phyloP scores from a whole-genome alignment of 176 grass and related monocot species.

The Bromus sterilis region DNA sequence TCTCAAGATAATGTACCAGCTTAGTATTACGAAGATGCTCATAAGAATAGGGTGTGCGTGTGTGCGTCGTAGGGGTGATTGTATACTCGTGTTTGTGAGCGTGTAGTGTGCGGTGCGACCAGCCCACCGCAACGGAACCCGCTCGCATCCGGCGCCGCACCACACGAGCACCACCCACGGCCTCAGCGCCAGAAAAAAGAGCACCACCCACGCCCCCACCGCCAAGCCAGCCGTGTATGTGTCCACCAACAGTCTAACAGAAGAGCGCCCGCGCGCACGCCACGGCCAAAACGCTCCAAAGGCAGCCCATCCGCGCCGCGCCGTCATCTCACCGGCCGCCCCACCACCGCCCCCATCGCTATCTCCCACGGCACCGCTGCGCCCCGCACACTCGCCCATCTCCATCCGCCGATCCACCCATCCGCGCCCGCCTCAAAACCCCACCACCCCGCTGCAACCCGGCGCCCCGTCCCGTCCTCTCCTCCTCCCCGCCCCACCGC shows the following conservation, averaged over 20 bases:
- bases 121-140: too few relatives aligned
- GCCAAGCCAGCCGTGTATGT: neutral
- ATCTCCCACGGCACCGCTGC: neutral
- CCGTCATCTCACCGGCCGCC: neutral
- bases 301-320: neutral
- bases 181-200: too few relatives aligned
- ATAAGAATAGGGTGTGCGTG: too few relatives aligned
- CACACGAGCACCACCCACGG: too few relatives aligned
- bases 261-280: neutral
- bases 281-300: neutral
- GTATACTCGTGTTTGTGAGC: too few relatives aligned
- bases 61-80: too few relatives aligned
- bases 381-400: neutral
- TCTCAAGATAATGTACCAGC: too few relatives aligned
- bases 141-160: too few relatives aligned
- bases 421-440: neutral
- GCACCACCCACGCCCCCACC: too few relatives aligned
- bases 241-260: neutral
- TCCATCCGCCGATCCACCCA: neutral
- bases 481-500: neutral
- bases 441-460: neutral
- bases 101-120: too few relatives aligned
- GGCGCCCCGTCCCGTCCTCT: neutral
- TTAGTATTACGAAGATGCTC: too few relatives aligned
- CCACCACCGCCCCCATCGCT: neutral